Evolutionary conservation across 2,329 filamentous ascomycete species (phyloP), one percentile per base, ranked within the genome.

Genomic region (Plenodomus lindquistii): DNA sequence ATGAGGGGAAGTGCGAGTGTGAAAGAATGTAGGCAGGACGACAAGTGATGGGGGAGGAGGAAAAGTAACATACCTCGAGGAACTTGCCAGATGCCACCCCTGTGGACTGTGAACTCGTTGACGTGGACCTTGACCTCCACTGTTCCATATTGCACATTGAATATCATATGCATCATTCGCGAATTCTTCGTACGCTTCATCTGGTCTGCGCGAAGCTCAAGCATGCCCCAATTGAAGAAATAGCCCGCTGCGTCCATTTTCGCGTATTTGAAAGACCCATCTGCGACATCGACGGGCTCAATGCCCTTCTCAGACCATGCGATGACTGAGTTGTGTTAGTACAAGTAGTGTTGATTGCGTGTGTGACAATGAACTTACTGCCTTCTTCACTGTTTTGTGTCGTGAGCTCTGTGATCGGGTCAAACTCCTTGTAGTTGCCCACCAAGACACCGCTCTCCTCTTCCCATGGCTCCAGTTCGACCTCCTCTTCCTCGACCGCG

Each of bases 141-240:
- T 56, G 88, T 85, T 18, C 94, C 94, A 37, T 83, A 82, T 60
- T 91, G 87, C 22, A 99, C 88, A 62, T 96, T 97, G 72, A 97
- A 97, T 1, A 89, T 86, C 87, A 99, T 94, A 68, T 97, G 91
- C 90, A 97, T 97, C 76, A 89, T 92, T 54, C 93, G 83, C 29
- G 89, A 88, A 73, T 97, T 97, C 80, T 97, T 97, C 40, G 87
- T 84, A 60, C 86, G 85, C 78, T 99, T 99, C 67, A 88, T 84
- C 24, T 89, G 85, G 2, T 88, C 87, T 0, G 90, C 86, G 5
- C 91, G 89, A 42, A 99, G 77, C 63, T 97, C 93, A 31, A 99
- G 89, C 43, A 97, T 82, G 15, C 94, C 94, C 9, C 88, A 87
- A 27, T 91, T 92, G 71, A 97, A 90, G 72, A 96, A 97, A 0